phyloP scores from a whole-genome alignment of 1,284 basidiomycete species.

The Irpex sp. region DNA sequence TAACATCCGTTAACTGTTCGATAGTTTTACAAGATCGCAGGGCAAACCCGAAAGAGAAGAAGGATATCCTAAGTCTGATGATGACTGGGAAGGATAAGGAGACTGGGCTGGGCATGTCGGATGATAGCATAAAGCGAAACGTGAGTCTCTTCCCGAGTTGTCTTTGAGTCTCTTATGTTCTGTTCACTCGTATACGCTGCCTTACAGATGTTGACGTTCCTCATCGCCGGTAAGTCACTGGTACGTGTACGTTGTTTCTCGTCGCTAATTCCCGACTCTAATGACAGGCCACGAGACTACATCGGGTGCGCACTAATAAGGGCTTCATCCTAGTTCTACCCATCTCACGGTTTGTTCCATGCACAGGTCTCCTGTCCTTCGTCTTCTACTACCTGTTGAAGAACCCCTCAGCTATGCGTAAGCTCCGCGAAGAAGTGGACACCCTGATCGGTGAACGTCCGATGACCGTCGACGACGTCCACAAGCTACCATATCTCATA shows the following conservation, averaged over 20 bases:
- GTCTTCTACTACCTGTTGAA: slow-evolving; percentile 42
- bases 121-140: slow-evolving; percentile 42
- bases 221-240: slow-evolving; percentile 38
- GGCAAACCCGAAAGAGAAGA: slow-evolving; percentile 31
- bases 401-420: slow-evolving; percentile 38
- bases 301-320: slow-evolving; percentile 26
- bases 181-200: neutral
- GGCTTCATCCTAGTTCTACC: neutral
- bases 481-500: slow-evolving; percentile 40
- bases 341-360: neutral
- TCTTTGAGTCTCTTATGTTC: neutral
- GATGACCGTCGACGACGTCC: slow-evolving; percentile 35
- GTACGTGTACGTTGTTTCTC: neutral
- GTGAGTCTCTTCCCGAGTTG: slow-evolving; percentile 18
- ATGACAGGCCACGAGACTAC: slow-evolving; percentile 42
- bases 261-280: neutral
- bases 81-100: slow-evolving; percentile 39
- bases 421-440: slow-evolving; percentile 45
- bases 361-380: slow-evolving; percentile 35
- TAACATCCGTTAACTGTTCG: neutral
- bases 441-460: slow-evolving; percentile 35
- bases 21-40: slow-evolving; percentile 36
- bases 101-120: slow-evolving; percentile 37
- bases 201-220: slow-evolving; percentile 42
- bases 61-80: slow-evolving; percentile 43